Conservation (phyloP, 345 rosid species). For the Rhizophora apiculata region DNA sequence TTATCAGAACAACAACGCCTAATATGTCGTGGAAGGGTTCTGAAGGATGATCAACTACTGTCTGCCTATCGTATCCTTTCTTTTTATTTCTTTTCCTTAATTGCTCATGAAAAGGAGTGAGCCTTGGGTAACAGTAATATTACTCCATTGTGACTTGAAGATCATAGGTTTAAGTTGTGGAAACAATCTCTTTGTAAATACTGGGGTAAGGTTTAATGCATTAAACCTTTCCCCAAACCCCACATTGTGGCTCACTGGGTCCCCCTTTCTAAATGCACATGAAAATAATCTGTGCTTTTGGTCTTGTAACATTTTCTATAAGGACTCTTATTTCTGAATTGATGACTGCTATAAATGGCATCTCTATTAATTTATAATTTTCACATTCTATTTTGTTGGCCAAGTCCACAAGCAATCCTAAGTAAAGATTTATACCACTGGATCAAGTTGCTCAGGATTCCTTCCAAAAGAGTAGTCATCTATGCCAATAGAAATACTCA, state of each 20-base stretch:
- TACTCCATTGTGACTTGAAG: too few relatives aligned
- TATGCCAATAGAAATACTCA: too few relatives aligned
- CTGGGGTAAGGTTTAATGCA: too few relatives aligned
- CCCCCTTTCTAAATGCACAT: neutral
- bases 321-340: neutral
- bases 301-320: neutral
- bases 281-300: slow-evolving; percentile 1
- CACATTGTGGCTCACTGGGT: too few relatives aligned
- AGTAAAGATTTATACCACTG: neutral
- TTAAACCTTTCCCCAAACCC: too few relatives aligned
- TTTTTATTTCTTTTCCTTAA: neutral
- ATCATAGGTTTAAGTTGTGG: too few relatives aligned
- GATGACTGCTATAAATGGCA: neutral
- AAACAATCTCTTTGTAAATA: too few relatives aligned
- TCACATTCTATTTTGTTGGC: neutral
- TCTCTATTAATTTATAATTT: neutral
- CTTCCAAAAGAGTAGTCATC: too few relatives aligned
- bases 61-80: slow-evolving; percentile 83
- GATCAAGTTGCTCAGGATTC: neutral
- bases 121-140: too few relatives aligned
- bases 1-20: slow-evolving; percentile 69
- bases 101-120: neutral
- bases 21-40: slow-evolving; percentile 78
- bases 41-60: slow-evolving; percentile 75
- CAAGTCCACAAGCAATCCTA: neutral